Evolutionary conservation across 2,329 filamentous ascomycete species (phyloP).

Genomic region (Apiospora aurea): DNA sequence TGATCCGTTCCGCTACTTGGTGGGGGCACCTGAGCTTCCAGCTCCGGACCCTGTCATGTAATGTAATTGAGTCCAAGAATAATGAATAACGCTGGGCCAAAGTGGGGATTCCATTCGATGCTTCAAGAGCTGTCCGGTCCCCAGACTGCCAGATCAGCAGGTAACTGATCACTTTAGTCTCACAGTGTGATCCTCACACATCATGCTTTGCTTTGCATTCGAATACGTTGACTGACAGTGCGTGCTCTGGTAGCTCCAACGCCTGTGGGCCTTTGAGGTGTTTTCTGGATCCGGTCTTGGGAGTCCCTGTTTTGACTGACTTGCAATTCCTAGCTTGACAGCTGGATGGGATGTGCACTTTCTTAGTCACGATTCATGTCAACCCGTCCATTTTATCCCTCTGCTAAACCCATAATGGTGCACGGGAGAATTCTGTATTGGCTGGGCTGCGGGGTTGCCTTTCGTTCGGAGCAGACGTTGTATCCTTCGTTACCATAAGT

Average conservation of each 20-base stretch:
- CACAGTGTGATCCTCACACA: neutral
- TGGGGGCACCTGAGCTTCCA: neutral
- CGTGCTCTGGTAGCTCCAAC: neutral
- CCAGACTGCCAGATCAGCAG: neutral
- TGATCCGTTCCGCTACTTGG: conserved; percentile 3
- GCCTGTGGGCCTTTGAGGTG: neutral
- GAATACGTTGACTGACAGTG: neutral
- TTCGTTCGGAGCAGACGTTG: neutral
- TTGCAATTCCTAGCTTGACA: neutral
- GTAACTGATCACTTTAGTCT: neutral
- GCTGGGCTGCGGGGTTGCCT: neutral
- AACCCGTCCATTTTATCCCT: neutral
- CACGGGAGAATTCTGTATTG: neutral
- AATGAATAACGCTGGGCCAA: neutral
- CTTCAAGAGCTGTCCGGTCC: neutral
- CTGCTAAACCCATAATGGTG: neutral
- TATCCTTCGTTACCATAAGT: neutral
- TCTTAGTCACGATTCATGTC: neutral
- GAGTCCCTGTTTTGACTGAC: neutral
- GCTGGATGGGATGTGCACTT: neutral
- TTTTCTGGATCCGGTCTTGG: neutral
- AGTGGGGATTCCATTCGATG: neutral
- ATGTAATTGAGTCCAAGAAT: conserved; percentile 9
- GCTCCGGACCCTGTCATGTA: neutral
- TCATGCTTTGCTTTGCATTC: neutral